A percentile compares a stretch with the other conserved stretches of the same genome.
These are phyloP conservation scores for Eucalyptus regnans DNA, from an alignment of 345 rosid genomes.

Conservation along the genomic window DNA sequence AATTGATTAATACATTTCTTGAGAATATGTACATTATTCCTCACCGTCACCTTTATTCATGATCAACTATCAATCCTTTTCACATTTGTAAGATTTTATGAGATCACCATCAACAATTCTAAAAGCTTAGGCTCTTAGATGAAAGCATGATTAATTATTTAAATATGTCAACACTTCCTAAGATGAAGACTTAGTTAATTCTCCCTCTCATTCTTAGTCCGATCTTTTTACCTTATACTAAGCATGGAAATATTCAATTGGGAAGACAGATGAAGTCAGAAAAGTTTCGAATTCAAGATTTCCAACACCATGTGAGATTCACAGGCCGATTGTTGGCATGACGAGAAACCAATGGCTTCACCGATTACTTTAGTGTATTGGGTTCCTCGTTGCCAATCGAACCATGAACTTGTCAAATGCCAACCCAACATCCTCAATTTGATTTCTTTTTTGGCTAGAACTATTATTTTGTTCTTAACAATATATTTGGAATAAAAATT, in stretches of 20 bases:
- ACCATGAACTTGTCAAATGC: background rate
- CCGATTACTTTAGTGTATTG: accelerated
- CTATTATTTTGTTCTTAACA: no score
- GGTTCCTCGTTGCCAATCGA: accelerated
- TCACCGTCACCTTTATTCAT: background rate
- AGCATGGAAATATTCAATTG: no score
- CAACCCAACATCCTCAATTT: background rate
- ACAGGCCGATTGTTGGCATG: background rate
- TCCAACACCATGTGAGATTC: no score
- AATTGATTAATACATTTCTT: accelerated
- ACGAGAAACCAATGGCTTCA: background rate
- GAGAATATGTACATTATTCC: no score
- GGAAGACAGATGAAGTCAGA: accelerated
- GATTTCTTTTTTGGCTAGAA: accelerated
- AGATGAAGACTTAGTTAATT: no score
- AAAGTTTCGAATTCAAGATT: no score
- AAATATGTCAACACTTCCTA: no score
- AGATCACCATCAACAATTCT: accelerated
- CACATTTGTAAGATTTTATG: background rate
- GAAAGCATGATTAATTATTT: no score
- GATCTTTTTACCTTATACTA: no score
- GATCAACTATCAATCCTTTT: background rate
- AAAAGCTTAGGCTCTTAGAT: no score
- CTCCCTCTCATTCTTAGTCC: accelerated
- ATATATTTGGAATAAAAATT: accelerated